These are phyloP conservation scores for Whalleya microplaca DNA, from an alignment of 2,329 filamentous ascomycete species.

Conservation along the genomic window DNA sequence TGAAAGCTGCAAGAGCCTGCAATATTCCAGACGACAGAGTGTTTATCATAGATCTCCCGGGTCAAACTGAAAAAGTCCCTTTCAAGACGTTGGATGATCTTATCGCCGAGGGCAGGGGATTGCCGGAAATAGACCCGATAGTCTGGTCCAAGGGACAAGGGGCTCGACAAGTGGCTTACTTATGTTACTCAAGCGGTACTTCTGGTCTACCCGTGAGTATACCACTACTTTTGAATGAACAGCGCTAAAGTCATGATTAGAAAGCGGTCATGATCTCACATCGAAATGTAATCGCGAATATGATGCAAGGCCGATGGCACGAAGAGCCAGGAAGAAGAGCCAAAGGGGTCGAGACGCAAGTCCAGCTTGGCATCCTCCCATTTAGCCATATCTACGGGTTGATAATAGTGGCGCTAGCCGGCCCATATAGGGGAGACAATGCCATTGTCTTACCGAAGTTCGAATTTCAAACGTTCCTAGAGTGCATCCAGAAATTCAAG, in stretches of 20 bases:
- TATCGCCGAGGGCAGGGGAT: conserved; percentile 57
- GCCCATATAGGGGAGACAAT: conserved; percentile 71
- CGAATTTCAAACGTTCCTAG: conserved; percentile 65
- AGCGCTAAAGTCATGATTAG: conserved; percentile 39
- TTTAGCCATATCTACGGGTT: conserved; percentile 80
- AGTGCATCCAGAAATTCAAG: conserved; percentile 67
- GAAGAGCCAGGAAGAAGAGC: conserved; percentile 38
- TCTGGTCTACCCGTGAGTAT: conserved; percentile 66
- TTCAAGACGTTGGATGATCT: conserved; percentile 68
- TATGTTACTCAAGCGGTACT: conserved; percentile 76
- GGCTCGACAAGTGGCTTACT: conserved; percentile 65
- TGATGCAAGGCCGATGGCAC: conserved; percentile 61
- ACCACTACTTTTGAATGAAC: background rate
- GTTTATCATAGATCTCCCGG: conserved; percentile 60
- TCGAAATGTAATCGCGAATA: conserved; percentile 74
- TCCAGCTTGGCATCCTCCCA: conserved; percentile 67
- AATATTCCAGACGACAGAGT: conserved; percentile 65
- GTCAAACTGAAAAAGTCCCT: conserved; percentile 43
- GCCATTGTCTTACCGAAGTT: conserved; percentile 74
- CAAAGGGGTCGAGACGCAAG: conserved; percentile 37
- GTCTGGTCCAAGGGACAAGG: conserved; percentile 63
- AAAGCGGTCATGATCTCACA: conserved; percentile 83
- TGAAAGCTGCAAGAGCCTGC: conserved; percentile 63
- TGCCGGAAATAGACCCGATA: conserved; percentile 54
- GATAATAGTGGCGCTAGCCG: conserved; percentile 68